phyloP scores from a whole-genome alignment of 345 rosid genomes.

The Sonneratia alba region DNA sequence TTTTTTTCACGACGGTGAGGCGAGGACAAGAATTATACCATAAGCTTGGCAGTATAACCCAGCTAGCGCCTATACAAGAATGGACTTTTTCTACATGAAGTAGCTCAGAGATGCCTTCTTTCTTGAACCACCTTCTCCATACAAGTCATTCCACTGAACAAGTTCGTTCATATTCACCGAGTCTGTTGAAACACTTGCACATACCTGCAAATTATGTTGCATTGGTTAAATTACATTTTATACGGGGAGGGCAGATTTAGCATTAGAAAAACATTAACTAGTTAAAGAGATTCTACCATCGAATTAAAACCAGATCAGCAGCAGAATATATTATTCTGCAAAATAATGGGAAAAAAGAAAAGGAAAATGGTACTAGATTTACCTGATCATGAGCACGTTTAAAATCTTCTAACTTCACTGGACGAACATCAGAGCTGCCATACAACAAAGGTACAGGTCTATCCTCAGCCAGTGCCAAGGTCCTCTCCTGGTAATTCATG shows the following conservation, averaged over 20 bases:
- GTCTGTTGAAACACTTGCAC: slow-evolving; percentile 96
- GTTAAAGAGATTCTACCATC: too few relatives aligned
- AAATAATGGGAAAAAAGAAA: not conserved
- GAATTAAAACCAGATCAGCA: not conserved
- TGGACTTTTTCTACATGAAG: slow-evolving; percentile 59
- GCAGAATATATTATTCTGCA: not conserved
- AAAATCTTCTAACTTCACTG: slow-evolving; percentile 75
- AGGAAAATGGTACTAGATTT: slow-evolving; percentile 7
- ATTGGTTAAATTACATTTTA: not conserved
- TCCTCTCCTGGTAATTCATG: slow-evolving; percentile 51
- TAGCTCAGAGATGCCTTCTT: slow-evolving; percentile 84
- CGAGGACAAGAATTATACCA: not conserved
- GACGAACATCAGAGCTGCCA: slow-evolving; percentile 64
- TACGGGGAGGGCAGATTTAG: not conserved
- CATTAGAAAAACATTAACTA: not conserved
- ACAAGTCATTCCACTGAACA: slow-evolving; percentile 89
- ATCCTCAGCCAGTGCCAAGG: slow-evolving; percentile 50
- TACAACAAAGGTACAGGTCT: slow-evolving; percentile 58
- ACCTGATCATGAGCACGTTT: slow-evolving; percentile 95
- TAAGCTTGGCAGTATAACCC: not conserved
- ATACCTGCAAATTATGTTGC: slow-evolving; percentile 44
- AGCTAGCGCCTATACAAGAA: not conserved
- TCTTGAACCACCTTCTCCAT: slow-evolving; percentile 98
- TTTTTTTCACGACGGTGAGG: not conserved
- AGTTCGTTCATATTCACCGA: slow-evolving; percentile 90